phyloP scores from a whole-genome alignment of 352 stramenopile species.

The Phytopythium boreale region DNA sequence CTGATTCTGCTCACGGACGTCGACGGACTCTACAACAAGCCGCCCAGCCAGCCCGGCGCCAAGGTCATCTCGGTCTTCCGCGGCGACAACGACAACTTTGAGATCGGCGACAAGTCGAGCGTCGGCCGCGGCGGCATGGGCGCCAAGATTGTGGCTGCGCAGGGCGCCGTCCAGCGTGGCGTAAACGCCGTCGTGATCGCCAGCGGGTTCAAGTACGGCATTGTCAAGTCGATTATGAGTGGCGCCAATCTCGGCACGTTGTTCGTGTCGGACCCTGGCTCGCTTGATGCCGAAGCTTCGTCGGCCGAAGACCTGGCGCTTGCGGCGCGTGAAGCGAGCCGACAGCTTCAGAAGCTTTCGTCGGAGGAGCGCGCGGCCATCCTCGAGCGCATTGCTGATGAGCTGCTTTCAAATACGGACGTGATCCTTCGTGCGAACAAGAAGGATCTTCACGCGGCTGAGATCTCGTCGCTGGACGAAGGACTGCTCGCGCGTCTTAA shows the following conservation, averaged over 20 bases:
- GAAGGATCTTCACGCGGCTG: conserved; percentile 87
- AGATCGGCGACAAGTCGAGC: conserved; percentile 79
- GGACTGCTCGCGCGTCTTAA: conserved; percentile 72
- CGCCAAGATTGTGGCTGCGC: conserved; percentile 91
- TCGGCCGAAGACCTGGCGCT: conserved; percentile 81
- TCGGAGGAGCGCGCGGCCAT: conserved; percentile 87
- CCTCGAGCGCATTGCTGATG: conserved; percentile 85
- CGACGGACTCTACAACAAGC: conserved; percentile 94
- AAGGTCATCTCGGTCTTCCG: conserved; percentile 79
- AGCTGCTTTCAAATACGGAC: conserved; percentile 80
- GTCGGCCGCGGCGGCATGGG: conserved; percentile 93
- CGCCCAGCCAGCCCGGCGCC: conserved; percentile 63
- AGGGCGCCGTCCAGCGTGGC: conserved; percentile 85
- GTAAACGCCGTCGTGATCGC: conserved; percentile 93
- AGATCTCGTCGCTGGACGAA: conserved; percentile 58
- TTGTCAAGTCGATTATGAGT: conserved; percentile 88
- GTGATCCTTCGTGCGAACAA: conserved; percentile 91
- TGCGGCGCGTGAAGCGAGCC: conserved; percentile 75
- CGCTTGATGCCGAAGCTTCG: conserved; percentile 27
- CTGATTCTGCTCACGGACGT: conserved; percentile 97
- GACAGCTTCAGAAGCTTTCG: conserved; percentile 86
- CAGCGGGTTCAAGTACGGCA: conserved; percentile 91
- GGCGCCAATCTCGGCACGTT: conserved; percentile 79
- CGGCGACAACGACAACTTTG: conserved; percentile 51
- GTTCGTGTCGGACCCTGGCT: conserved; percentile 73